Evolutionary conservation across 331 rosid genomes (phyloP).

Genomic region (Phaseolus coccineus): DNA sequence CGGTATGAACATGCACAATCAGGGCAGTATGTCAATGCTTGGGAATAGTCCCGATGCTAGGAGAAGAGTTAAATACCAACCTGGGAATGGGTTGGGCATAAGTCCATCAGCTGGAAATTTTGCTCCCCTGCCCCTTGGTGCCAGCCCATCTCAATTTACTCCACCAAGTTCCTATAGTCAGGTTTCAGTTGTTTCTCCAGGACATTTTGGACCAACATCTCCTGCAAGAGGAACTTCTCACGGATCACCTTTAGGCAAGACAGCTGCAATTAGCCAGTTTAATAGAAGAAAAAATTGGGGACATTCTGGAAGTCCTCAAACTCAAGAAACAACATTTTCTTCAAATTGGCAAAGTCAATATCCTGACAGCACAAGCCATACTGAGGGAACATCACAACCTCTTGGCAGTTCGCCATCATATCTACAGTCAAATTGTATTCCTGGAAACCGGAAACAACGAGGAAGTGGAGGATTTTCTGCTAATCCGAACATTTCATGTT

Average conservation of each 20-base stretch:
- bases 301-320: slow-evolving; percentile 77
- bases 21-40: slow-evolving; percentile 75
- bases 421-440: slow-evolving; percentile 64
- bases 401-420: slow-evolving; percentile 77
- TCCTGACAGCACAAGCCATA: slow-evolving; percentile 66
- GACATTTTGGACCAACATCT: slow-evolving; percentile 95
- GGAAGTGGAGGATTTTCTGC: slow-evolving; percentile 66
- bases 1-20: slow-evolving; percentile 83
- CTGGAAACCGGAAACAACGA: slow-evolving; percentile 80
- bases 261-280: slow-evolving; percentile 81
- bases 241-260: slow-evolving; percentile 94
- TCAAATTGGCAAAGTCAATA: slow-evolving; percentile 81
- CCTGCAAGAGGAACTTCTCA: slow-evolving; percentile 96
- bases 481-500: slow-evolving; percentile 62
- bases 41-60: slow-evolving; percentile 98
- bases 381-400: slow-evolving; percentile 73
- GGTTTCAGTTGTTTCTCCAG: slow-evolving; percentile 83
- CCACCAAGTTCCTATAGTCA: slow-evolving; percentile 90
- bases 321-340: slow-evolving; percentile 78
- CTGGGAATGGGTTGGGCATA: slow-evolving; percentile 84
- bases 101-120: slow-evolving; percentile 95
- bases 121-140: slow-evolving; percentile 93
- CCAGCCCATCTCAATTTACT: slow-evolving; percentile 97
- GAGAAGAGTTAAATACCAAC: slow-evolving; percentile 76
- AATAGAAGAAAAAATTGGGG: slow-evolving; percentile 93